phyloP scores from a whole-genome alignment of 23 red algal genomes.

The Rhodosorus marinus region DNA sequence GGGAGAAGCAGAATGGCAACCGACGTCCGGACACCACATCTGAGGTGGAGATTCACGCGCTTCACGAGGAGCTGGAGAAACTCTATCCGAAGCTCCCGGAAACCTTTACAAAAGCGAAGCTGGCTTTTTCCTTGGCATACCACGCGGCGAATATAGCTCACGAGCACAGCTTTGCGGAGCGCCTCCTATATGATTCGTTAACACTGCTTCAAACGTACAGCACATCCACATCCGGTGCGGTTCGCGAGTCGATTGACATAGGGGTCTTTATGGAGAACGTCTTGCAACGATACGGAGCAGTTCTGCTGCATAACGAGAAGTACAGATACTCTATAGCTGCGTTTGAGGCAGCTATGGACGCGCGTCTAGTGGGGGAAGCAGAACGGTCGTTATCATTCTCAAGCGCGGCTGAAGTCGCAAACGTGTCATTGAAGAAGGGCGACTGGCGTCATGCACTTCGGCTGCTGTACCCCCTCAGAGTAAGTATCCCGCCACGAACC shows the following conservation, averaged over 20 bases:
- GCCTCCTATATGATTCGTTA: conserved; percentile 37
- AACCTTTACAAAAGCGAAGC: too few relatives aligned
- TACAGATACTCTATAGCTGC: conserved; percentile 47
- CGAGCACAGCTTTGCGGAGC: too few relatives aligned
- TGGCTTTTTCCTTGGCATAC: too few relatives aligned
- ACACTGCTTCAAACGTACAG: conserved; percentile 3
- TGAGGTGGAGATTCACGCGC: too few relatives aligned
- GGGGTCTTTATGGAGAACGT: conserved; percentile 18
- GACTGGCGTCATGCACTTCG: conserved; percentile 32
- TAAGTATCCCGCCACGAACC: conserved; percentile 16
- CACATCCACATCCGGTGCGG: conserved; percentile 8
- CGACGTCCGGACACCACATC: too few relatives aligned
- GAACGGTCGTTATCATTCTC: conserved; percentile 11
- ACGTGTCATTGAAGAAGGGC: conserved; percentile 12
- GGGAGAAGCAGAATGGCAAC: too few relatives aligned
- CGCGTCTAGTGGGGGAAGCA: conserved; percentile 11
- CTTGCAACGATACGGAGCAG: conserved; percentile 17
- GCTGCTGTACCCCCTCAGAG: conserved; percentile 21
- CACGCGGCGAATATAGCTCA: too few relatives aligned
- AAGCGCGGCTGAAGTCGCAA: conserved; percentile 12
- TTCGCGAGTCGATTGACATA: conserved; percentile 16
- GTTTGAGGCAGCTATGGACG: conserved; percentile 27
- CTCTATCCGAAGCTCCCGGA: too few relatives aligned
- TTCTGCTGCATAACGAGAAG: conserved; percentile 21
- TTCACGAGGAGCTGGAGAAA: too few relatives aligned